Evolutionary conservation across 2,329 filamentous ascomycete species (phyloP), one percentile per base, ranked within the genome.

Genomic region (Trichoderma afroharzianum): DNA sequence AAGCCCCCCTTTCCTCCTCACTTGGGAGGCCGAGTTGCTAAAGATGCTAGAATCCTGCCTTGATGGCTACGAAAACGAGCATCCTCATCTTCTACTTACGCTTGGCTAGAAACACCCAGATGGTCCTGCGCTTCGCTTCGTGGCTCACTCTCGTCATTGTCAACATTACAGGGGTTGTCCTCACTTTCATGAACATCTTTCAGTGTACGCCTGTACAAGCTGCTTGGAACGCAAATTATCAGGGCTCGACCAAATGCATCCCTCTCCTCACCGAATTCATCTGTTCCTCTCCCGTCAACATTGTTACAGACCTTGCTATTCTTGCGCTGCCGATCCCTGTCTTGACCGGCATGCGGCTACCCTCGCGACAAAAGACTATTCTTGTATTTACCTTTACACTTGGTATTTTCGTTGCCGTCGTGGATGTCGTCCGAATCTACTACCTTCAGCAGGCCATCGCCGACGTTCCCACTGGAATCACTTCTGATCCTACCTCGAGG

Each of bases 1-100:
- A 81, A 59, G 86, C 39, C 14, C 8, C 4, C 24, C 12, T 14
- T n/a, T 32, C 26, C 47, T 21, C 4, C 12, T 30, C 18, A 14
- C 14, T 57, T 15, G 11, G 8, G 32, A 43, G 15, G 9, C 6
- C 32, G 11, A 26, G 24, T 61, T 62, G 21, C 63, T 76, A 62
- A 76, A 69, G 30, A 24, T 6, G 11, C 43, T n/a, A 95, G 90
- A 97, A 97, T 78, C 94, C 94, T 14, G 92, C 93, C 4, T 85
- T 97, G 70, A 97, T 97, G 93, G 90, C 92, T 3, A 94, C 93
- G 64, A 98, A 98, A 82, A 94, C 93, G 0, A 97, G 94, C n/a
- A 93, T 98, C 76, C 86, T 98, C 71, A 87, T 96, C 68, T 98
- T 98, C 81, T 98, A 97, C 82, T 86, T 98, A 63, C 91, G 92